Evolutionary conservation across 768 basidiomycete species (phyloP).

Genomic region (Termitomyces sp.): DNA sequence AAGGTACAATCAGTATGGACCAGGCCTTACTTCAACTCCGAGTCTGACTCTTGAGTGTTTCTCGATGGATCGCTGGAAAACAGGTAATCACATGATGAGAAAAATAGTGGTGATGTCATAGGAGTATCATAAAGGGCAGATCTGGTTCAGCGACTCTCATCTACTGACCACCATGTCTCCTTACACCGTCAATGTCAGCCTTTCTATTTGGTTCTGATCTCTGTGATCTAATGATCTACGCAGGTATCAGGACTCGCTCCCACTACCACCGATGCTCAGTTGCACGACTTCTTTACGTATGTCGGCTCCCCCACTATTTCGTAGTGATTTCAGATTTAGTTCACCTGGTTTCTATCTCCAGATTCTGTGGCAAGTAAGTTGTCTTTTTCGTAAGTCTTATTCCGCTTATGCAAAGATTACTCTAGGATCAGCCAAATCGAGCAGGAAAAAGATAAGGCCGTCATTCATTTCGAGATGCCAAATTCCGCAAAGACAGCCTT

Average conservation of each 20-base stretch:
- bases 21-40: too few relatives aligned
- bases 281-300: conserved; percentile 81
- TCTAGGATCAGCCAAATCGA: conserved; percentile 66
- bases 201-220: background rate
- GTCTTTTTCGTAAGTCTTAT: background rate
- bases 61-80: background rate
- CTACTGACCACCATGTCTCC: conserved; percentile 32
- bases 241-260: conserved; percentile 72
- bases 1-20: background rate
- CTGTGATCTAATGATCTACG: background rate
- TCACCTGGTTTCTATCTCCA: conserved; percentile 18
- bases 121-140: background rate
- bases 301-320: conserved; percentile 12
- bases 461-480: conserved; percentile 78
- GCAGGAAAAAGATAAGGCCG: conserved; percentile 40
- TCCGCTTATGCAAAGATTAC: background rate
- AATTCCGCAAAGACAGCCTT: conserved; percentile 82
- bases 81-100: conserved; percentile 2
- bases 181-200: conserved; percentile 40
- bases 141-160: conserved; percentile 8
- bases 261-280: conserved; percentile 56
- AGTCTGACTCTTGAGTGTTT: background rate
- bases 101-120: conserved; percentile 14
- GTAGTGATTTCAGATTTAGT: background rate
- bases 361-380: conserved; percentile 80